Evolutionary conservation across 345 rosid species (phyloP).

Genomic region (Lepidium aucheri): DNA sequence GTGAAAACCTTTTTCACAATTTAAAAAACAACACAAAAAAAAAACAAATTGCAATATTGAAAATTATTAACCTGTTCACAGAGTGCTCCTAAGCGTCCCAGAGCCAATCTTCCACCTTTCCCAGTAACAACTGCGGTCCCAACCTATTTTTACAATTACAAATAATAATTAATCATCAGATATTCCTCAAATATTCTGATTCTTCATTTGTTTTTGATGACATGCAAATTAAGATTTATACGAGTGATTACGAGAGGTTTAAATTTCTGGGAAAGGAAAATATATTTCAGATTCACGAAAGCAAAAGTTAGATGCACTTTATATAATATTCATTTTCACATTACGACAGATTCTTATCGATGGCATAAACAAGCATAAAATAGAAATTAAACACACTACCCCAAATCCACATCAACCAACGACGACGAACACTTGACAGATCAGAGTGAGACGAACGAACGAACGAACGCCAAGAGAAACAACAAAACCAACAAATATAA

Average conservation of each 20-base stretch:
- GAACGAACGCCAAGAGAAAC: neutral
- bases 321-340: neutral
- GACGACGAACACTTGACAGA: slow-evolving; percentile 16
- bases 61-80: slow-evolving; percentile 67
- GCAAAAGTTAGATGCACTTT: neutral
- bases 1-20: slow-evolving; percentile 1
- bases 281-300: slow-evolving; percentile 3
- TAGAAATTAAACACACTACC: neutral
- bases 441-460: neutral
- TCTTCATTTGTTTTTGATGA: neutral
- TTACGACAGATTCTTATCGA: neutral
- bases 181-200: neutral
- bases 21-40: neutral
- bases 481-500: neutral
- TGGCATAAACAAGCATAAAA: neutral
- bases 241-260: neutral
- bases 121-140: slow-evolving; percentile 99
- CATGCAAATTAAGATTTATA: slow-evolving; percentile 18
- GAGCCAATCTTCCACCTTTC: slow-evolving; percentile 84
- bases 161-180: neutral
- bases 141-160: slow-evolving; percentile 38
- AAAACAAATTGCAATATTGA: neutral
- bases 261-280: neutral
- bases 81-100: slow-evolving; percentile 86
- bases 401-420: neutral